Base-by-base conservation (phyloP, 2,329 filamentous ascomycete genomes). In the Colletotrichum sp. region DNA sequence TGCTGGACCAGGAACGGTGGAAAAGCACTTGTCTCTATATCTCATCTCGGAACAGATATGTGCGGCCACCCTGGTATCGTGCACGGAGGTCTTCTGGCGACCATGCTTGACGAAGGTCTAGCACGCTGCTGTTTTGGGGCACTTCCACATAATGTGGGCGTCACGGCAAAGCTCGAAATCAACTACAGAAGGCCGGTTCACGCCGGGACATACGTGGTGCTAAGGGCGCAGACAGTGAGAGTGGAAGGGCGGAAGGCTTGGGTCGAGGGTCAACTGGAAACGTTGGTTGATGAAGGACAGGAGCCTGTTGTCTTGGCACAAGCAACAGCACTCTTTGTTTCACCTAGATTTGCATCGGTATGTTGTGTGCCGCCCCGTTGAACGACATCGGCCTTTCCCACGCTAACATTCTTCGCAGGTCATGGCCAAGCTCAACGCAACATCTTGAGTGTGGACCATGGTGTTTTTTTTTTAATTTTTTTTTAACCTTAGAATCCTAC, bases 231-330 rank as follows among this genome's bases (percentile, higher is more conserved):
- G 82, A 98, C 96, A 25, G 93, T 91, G 12, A 96, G 94, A 86
- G 94, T 96, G 2, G 96, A 98, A 82, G 96, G 97, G 1, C 90
- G 97, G 77, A 98, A 98, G 87, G 96, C 96, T 15, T 98, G 95
- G 95, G 95, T 98, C 2, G 93, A 94, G 85, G 97, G 95, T 2
- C 91, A 92, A 79, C 93, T 98, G 80, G 96, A 98, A 89, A 93
- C 95, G 71, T 85, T 98, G 76, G 91, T 91, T 9, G 74, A 89
- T 30, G 87, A 87, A 39, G 91, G 91, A 11, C 90, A 93, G 84
- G 87, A 89, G 79, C 92, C 93, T 1, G 85, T 89, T 19, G 89
- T 96, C 64, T 84, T 98, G 75, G 95, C 94, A 9, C 95, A 98
- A 85, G 96, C 95, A 0, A 94, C 94, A 82, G 96, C 94, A 4